Conservation (phyloP, 768 basidiomycete species). For the Tulasnella sp. region DNA sequence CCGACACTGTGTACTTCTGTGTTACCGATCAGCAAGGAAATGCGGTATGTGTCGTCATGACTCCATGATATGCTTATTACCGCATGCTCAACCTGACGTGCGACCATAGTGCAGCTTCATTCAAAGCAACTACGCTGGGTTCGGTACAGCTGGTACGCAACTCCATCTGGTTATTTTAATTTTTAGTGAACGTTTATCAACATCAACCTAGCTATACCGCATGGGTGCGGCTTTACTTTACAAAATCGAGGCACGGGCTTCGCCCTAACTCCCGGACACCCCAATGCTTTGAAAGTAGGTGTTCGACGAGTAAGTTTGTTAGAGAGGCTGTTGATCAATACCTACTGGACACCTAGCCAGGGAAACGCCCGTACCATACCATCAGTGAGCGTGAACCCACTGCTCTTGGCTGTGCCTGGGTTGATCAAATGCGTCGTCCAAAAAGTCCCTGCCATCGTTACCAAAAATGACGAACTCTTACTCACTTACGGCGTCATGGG, state of each 20-base stretch:
- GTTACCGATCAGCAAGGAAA: slow-evolving; percentile 83
- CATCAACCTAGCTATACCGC: slow-evolving; percentile 60
- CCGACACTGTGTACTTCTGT: slow-evolving; percentile 93
- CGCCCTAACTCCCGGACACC: slow-evolving; percentile 65
- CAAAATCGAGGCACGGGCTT: slow-evolving; percentile 92
- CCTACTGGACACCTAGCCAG: slow-evolving; percentile 21
- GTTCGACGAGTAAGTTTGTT: too few species aligned
- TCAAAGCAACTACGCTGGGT: slow-evolving; percentile 83
- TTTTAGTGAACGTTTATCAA: background rate
- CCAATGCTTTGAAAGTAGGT: slow-evolving; percentile 66
- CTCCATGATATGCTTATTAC: background rate
- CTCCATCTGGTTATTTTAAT: background rate
- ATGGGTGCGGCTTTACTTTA: slow-evolving; percentile 91
- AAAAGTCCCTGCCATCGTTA: slow-evolving; percentile 75
- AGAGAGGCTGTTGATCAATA: too few species aligned
- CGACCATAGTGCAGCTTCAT: slow-evolving; percentile 67
- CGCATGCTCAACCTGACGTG: background rate
- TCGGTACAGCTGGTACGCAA: slow-evolving; percentile 69
- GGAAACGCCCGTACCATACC: slow-evolving; percentile 86
- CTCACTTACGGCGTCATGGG: slow-evolving; percentile 89
- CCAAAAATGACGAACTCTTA: slow-evolving; percentile 70
- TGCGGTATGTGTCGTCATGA: slow-evolving; percentile 29
- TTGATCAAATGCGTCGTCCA: too few species aligned
- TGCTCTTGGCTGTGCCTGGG: background rate
- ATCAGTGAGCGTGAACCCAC: slow-evolving; percentile 38